Evolutionary conservation across 73 alveolate species (phyloP).

Genomic region (Tetrahymena borealis): DNA sequence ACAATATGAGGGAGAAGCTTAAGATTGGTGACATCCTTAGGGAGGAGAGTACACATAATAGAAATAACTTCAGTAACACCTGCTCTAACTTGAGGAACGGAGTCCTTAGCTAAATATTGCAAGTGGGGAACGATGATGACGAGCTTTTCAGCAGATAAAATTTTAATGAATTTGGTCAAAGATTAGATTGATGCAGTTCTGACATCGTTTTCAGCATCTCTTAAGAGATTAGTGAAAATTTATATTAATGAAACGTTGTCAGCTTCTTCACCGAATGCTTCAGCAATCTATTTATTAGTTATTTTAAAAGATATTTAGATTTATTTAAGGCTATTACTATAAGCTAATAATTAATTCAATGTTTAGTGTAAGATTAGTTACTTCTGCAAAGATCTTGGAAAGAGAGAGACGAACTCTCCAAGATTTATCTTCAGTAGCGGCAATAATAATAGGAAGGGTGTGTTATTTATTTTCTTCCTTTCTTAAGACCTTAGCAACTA

Average conservation of each 20-base stretch:
- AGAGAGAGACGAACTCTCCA: conserved; percentile 96
- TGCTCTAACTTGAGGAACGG: conserved; percentile 47
- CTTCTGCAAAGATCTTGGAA: conserved; percentile 90
- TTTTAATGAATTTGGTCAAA: conserved; percentile 42
- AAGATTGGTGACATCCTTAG: conserved; percentile 71
- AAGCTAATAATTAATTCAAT: no score
- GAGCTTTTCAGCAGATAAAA: conserved; percentile 66
- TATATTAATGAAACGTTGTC: conserved; percentile 79
- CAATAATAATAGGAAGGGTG: conserved; percentile 77
- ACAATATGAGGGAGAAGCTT: conserved; percentile 75
- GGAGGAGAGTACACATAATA: conserved; percentile 76
- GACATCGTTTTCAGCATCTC: conserved; percentile 95
- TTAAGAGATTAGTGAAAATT: conserved; percentile 78
- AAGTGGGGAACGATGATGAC: conserved; percentile 42
- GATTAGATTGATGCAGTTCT: conserved; percentile 87
- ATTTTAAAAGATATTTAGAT: background rate
- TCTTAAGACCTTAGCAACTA: conserved; percentile 78
- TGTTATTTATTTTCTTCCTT: conserved; percentile 86
- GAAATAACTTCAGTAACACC: conserved; percentile 82
- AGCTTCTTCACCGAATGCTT: conserved; percentile 89
- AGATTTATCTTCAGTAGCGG: conserved; percentile 93
- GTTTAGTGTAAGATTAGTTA: background rate
- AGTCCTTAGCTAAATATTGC: conserved; percentile 25
- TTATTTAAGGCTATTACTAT: background rate
- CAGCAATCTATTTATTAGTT: conserved; percentile 81